phyloP scores from a whole-genome alignment of 495 filamentous ascomycete species.

The Aspergillus olivimuriae region DNA sequence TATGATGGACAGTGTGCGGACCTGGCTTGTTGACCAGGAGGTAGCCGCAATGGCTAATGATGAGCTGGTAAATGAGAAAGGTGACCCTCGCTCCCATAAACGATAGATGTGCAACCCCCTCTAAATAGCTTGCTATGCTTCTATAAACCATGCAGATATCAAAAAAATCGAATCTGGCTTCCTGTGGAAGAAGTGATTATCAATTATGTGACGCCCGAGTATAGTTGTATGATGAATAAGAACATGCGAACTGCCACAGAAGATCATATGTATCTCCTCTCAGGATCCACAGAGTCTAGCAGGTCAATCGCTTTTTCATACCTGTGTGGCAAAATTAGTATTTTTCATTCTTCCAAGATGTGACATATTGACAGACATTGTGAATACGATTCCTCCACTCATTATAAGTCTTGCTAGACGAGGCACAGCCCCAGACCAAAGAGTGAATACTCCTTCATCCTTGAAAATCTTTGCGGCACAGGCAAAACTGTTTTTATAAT shows the following conservation, averaged over 20 bases:
- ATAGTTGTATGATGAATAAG: too few species aligned
- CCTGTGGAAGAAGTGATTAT: too few species aligned
- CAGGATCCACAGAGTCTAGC: slow-evolving; percentile 74
- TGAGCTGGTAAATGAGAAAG: slow-evolving; percentile 25
- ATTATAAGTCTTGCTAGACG: slow-evolving; percentile 74
- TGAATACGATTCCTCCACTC: slow-evolving; percentile 96
- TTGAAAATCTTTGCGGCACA: slow-evolving; percentile 80
- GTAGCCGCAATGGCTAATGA: slow-evolving; percentile 59
- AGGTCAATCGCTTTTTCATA: slow-evolving; percentile 97
- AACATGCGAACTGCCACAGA: slow-evolving; percentile 1
- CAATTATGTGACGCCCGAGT: too few species aligned
- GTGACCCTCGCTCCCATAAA: too few species aligned
- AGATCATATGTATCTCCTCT: slow-evolving; percentile 70
- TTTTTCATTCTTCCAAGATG: too few species aligned
- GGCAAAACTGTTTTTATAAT: slow-evolving; percentile 84
- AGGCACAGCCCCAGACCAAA: slow-evolving; percentile 92
- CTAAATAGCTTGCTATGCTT: neutral
- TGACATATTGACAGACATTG: slow-evolving; percentile 74
- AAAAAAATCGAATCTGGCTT: too few species aligned
- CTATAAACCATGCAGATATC: too few species aligned
- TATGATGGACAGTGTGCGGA: slow-evolving; percentile 73
- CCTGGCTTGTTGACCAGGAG: slow-evolving; percentile 73
- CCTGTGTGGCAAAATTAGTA: too few species aligned
- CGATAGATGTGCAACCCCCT: too few species aligned
- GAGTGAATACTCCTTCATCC: slow-evolving; percentile 82